These are phyloP conservation scores for Hydnomerulius pinastri DNA, from an alignment of 768 basidiomycete genomes.

Conservation along the genomic window DNA sequence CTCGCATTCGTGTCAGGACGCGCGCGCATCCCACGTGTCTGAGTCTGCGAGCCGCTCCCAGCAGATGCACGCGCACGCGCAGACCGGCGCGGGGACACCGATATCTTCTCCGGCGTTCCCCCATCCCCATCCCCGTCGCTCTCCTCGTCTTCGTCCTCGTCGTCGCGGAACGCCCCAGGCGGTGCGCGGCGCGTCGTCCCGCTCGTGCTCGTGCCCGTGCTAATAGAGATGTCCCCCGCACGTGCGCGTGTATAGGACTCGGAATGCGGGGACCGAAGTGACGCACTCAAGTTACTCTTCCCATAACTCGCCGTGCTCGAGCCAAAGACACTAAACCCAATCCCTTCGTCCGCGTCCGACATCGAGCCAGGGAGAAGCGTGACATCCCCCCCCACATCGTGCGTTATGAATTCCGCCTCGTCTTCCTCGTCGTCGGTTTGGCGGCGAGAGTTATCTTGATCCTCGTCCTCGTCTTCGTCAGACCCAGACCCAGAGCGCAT, in stretches of 20 bases:
- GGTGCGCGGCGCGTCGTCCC: constrained; percentile 33
- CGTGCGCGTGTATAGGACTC: constrained; percentile 13
- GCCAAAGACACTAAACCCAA: constrained; percentile 27
- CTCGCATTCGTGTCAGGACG: constrained; percentile 8
- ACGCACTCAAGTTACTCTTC: neutral
- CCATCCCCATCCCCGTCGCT: constrained; percentile 31
- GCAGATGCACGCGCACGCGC: too few species aligned
- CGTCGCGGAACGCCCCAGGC: constrained; percentile 50
- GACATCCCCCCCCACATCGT: too few species aligned
- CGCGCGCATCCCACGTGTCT: constrained; percentile 14
- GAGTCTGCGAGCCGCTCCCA: constrained; percentile 6
- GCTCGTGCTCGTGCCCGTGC: constrained; percentile 11
- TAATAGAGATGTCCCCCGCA: constrained; percentile 13
- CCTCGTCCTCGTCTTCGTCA: constrained; percentile 12
- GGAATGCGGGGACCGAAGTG: too few species aligned
- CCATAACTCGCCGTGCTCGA: too few species aligned
- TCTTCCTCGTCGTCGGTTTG: too few species aligned
- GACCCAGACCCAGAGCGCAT: constrained; percentile 21
- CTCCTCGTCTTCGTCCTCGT: constrained; percentile 27
- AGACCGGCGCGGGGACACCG: constrained; percentile 14
- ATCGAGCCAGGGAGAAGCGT: too few species aligned
- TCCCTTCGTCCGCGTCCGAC: too few species aligned
- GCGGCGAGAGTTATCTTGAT: neutral
- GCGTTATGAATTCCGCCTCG: constrained; percentile 21
- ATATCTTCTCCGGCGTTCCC: neutral